Evolutionary conservation across 2,329 filamentous ascomycete species (phyloP).

Genomic region (Exophiala dermatitidis): DNA sequence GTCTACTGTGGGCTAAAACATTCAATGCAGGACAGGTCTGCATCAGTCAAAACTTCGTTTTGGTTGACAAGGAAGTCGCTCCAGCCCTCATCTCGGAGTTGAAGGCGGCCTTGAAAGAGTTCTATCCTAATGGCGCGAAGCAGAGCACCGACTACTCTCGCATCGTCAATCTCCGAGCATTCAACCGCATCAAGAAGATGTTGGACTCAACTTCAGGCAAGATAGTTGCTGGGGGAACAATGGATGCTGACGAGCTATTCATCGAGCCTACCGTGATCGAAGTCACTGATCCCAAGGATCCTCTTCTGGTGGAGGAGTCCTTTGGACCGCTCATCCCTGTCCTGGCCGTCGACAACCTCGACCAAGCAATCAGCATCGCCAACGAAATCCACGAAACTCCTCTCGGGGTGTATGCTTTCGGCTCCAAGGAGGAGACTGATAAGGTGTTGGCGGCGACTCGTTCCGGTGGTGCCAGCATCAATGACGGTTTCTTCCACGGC

Average conservation of each 20-base stretch:
- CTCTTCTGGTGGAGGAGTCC: slow-evolving; percentile 72
- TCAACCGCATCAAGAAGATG: slow-evolving; percentile 79
- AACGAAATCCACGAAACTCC: slow-evolving; percentile 78
- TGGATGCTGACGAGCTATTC: slow-evolving; percentile 71
- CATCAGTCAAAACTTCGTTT: slow-evolving; percentile 83
- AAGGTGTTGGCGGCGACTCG: slow-evolving; percentile 58
- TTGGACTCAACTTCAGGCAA: slow-evolving; percentile 75
- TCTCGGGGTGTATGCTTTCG: slow-evolving; percentile 77
- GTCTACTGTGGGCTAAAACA: slow-evolving; percentile 83
- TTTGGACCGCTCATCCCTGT: slow-evolving; percentile 92
- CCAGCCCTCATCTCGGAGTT: slow-evolving; percentile 67
- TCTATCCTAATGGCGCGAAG: slow-evolving; percentile 76
- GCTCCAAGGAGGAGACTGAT: slow-evolving; percentile 67
- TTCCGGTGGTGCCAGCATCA: slow-evolving; percentile 58
- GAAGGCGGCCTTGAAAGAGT: slow-evolving; percentile 62
- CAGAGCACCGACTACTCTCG: slow-evolving; percentile 70
- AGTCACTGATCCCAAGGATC: slow-evolving; percentile 66
- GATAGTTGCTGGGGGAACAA: slow-evolving; percentile 77
- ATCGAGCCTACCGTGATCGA: slow-evolving; percentile 92
- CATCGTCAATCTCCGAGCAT: slow-evolving; percentile 74
- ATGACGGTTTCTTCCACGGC: slow-evolving; percentile 60
- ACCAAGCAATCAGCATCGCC: slow-evolving; percentile 75
- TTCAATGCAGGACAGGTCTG: slow-evolving; percentile 87
- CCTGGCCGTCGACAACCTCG: slow-evolving; percentile 67
- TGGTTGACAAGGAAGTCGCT: slow-evolving; percentile 69